These are phyloP conservation scores for Helichrysum umbraculigerum DNA, from an alignment of 129 eudicot species.

Conservation along the genomic window DNA sequence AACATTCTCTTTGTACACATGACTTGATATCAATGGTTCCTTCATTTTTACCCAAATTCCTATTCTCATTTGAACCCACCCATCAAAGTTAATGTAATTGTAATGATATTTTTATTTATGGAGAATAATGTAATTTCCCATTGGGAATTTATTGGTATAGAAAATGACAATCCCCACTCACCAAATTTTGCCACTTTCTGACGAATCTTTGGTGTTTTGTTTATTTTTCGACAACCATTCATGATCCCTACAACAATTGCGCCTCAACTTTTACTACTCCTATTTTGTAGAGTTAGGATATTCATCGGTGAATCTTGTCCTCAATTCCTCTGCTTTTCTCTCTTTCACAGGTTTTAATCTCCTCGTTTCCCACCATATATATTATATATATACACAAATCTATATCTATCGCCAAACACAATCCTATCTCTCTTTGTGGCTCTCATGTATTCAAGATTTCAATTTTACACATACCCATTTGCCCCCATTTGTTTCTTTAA, in stretches of 20 bases:
- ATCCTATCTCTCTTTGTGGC: slow-evolving; percentile 44
- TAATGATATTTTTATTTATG: not conserved
- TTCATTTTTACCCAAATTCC: too few relatives aligned
- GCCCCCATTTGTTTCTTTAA: not conserved
- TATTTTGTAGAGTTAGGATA: slow-evolving; percentile 18
- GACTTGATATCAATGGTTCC: too few relatives aligned
- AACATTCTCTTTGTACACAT: too few relatives aligned
- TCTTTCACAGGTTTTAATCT: slow-evolving; percentile 23
- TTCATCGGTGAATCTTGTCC: slow-evolving; percentile 41
- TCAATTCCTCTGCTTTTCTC: slow-evolving; percentile 27
- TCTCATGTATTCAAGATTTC: slow-evolving; percentile 34
- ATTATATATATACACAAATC: not conserved
- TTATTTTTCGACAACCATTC: slow-evolving; percentile 26
- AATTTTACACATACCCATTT: slow-evolving; percentile 14
- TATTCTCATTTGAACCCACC: too few relatives aligned
- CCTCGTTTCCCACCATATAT: slow-evolving; percentile 7
- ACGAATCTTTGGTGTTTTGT: slow-evolving; percentile 32
- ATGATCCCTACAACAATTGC: slow-evolving; percentile 21
- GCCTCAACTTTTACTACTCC: not conserved
- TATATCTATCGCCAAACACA: slow-evolving; percentile 28
- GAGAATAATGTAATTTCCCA: not conserved
- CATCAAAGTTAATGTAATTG: not conserved
- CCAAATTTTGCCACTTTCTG: slow-evolving; percentile 1
- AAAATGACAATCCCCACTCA: not conserved
- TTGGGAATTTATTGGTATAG: too few relatives aligned